Evolutionary conservation across 768 basidiomycete species (phyloP).

Genomic region (Psilocybe sp.): DNA sequence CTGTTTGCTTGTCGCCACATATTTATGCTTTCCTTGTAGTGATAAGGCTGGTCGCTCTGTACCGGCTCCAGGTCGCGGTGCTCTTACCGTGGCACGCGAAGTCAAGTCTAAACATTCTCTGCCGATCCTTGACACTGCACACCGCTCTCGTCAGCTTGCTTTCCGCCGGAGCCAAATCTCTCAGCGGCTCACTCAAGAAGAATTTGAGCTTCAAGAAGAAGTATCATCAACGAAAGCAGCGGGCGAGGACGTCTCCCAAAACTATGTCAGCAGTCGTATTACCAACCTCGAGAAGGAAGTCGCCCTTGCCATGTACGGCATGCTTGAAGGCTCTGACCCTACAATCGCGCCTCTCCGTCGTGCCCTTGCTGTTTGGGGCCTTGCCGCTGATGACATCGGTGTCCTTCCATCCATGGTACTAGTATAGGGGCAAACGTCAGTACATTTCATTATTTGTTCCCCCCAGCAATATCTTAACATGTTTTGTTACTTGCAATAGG

Average conservation of each 20-base stretch:
- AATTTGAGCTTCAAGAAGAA: constrained; percentile 80
- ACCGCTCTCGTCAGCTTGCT: constrained; percentile 89
- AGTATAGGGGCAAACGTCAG: constrained; percentile 80
- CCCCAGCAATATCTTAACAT: constrained; percentile 1
- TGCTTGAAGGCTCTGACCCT: constrained; percentile 87
- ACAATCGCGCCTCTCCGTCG: constrained; percentile 89
- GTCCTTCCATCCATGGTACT: constrained; percentile 85
- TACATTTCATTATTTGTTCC: constrained; percentile 7
- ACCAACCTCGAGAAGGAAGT: constrained; percentile 90
- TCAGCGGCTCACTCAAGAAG: constrained; percentile 92
- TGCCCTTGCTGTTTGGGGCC: constrained; percentile 94
- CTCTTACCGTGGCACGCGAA: constrained; percentile 85
- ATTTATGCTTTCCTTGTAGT: constrained; percentile 33
- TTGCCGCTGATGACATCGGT: constrained; percentile 90
- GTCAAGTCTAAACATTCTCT: constrained; percentile 74
- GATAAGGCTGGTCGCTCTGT: constrained; percentile 99
- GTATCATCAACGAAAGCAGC: constrained; percentile 55
- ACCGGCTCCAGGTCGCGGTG: constrained; percentile 94
- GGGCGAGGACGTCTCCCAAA: constrained; percentile 52
- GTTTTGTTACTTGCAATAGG: constrained; percentile 38
- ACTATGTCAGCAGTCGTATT: constrained; percentile 74
- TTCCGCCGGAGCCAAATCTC: constrained; percentile 96
- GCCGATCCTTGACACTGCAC: constrained; percentile 79
- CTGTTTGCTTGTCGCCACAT: background rate
- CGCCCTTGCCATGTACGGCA: constrained; percentile 89